Base-by-base conservation (phyloP, 2,329 filamentous ascomycete species). In the Chaetomiaceae sp. region DNA sequence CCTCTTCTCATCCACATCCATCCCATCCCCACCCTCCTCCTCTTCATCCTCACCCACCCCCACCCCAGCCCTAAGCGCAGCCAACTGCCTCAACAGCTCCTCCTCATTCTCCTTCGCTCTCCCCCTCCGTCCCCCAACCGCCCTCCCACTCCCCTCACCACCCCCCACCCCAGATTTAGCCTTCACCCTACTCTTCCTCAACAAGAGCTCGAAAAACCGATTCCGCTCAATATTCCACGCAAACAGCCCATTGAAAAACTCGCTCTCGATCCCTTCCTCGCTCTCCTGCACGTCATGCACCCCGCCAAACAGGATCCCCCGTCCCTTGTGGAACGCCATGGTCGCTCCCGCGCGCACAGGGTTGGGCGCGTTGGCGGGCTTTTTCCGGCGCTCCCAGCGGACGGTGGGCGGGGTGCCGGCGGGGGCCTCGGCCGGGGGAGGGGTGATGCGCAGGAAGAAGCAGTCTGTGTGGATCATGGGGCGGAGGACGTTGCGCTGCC, bases 161-260 rank as follows among this genome's bases (percentile, higher is more conserved):
- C 69, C 72, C 37, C 72, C 73, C 33, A 46, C 64, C 61, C 85
- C 62, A 85, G 87, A 58, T 83, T 80, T 44, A 81, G 81, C 19
- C 79, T n/a, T 20, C 2, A 15, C 75, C 23, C 90, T 84, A 2
- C 89, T 82, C 62, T 90, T 89, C 48, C 91, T 80, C 42, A 97
- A 75, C 9, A 76, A 75, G 40, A 97, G 76, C 2, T 88, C 89
- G 75, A 97, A 96, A 74, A 96, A 97, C 8, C 94, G 81, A 68
- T 99, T 99, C 55, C 92, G 83, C 65, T 97, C 94, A 58, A 96
- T 84, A 66, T 95, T 96, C 89, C 91, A 97, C 5, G 91, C 88
- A 65, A 88, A 95, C 22, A 97, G 72, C 52, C 85, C 82, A 64
- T 96, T 92, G 75, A 97, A 99, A 72, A 99, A 99, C 68, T 96